phyloP scores from a whole-genome alignment of 495 filamentous ascomycete genomes.

The Daldinia vernicosa region DNA sequence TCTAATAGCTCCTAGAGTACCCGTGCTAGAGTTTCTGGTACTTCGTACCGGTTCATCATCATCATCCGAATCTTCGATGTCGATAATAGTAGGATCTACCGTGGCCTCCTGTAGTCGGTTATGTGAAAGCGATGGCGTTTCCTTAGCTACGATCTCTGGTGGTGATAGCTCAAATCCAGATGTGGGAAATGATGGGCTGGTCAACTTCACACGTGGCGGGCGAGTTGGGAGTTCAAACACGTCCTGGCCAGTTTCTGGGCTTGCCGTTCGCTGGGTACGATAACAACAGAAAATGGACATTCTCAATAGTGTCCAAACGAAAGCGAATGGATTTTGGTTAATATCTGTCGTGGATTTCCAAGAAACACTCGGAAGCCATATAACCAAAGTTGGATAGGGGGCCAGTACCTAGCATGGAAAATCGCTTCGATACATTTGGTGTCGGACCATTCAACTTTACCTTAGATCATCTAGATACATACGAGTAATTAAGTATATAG shows the following conservation, averaged over 20 bases:
- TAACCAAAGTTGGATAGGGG: constrained; percentile 14
- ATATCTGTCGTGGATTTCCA: constrained; percentile 30
- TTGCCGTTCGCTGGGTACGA: constrained; percentile 36
- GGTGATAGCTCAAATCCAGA: constrained; percentile 31
- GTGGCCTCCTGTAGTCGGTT: constrained; percentile 38
- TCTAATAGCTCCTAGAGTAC: constrained; percentile 51
- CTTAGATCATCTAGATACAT: background rate
- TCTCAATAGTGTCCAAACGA: constrained; percentile 23
- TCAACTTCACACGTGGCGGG: constrained; percentile 38
- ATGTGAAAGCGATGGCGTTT: constrained; percentile 32
- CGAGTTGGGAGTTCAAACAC: constrained; percentile 41
- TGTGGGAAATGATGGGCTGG: constrained; percentile 33
- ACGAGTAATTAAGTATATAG: background rate
- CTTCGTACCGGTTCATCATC: constrained; percentile 47
- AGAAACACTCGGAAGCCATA: constrained; percentile 22
- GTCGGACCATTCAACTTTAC: constrained; percentile 23
- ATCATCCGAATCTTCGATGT: constrained; percentile 57
- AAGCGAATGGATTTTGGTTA: constrained; percentile 15
- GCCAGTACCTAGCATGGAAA: background rate
- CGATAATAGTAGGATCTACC: constrained; percentile 45
- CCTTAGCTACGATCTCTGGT: constrained; percentile 21
- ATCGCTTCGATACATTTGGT: constrained; percentile 25
- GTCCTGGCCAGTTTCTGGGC: constrained; percentile 26
- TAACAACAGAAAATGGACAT: constrained; percentile 57
- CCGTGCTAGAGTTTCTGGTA: constrained; percentile 44